Percentiles rank a stretch among this genome's conserved stretches.
Evolutionary conservation across 768 basidiomycete species (phyloP).

Genomic region (Lactarius evosmus): DNA sequence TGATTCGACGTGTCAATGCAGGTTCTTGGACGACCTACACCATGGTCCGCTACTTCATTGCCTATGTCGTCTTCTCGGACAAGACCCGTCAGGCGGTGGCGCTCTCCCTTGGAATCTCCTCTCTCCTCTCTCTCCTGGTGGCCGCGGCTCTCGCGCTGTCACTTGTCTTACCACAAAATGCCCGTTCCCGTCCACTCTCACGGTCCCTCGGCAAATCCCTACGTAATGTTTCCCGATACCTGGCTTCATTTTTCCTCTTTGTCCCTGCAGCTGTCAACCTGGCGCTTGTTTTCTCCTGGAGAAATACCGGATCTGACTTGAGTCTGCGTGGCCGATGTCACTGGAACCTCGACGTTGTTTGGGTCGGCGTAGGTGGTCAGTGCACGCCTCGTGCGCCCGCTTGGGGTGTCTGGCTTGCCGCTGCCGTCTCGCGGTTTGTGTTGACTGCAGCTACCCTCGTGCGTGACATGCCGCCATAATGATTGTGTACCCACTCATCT

Average conservation of each 20-base stretch:
- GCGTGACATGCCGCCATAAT: conserved; percentile 33
- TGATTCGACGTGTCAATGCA: conserved; percentile 31
- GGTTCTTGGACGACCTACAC: conserved; percentile 62
- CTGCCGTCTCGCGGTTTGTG: conserved; percentile 50
- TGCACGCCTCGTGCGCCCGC: conserved; percentile 36
- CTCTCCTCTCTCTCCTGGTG: conserved; percentile 39
- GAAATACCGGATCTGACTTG: conserved; percentile 39
- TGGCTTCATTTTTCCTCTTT: conserved; percentile 41
- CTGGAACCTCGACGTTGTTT: conserved; percentile 65
- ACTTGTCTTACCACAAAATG: conserved; percentile 38
- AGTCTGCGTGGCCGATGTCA: conserved; percentile 47
- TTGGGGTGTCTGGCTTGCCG: conserved; percentile 54
- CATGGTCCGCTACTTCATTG: conserved; percentile 61
- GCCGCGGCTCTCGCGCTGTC: conserved; percentile 27
- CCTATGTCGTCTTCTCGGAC: conserved; percentile 46
- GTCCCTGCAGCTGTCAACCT: conserved; percentile 55
- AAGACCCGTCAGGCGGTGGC: conserved; percentile 42
- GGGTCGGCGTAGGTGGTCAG: conserved; percentile 44
- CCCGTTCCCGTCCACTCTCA: conserved; percentile 34
- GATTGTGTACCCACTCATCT: neutral
- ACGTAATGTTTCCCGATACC: conserved; percentile 44
- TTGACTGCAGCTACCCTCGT: conserved; percentile 54
- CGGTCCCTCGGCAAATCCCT: conserved; percentile 35
- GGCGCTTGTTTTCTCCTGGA: conserved; percentile 53
- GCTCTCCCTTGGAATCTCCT: conserved; percentile 48